Base-by-base conservation (phyloP, 73 alveolate species). In the Paramecium octaurelia region DNA sequence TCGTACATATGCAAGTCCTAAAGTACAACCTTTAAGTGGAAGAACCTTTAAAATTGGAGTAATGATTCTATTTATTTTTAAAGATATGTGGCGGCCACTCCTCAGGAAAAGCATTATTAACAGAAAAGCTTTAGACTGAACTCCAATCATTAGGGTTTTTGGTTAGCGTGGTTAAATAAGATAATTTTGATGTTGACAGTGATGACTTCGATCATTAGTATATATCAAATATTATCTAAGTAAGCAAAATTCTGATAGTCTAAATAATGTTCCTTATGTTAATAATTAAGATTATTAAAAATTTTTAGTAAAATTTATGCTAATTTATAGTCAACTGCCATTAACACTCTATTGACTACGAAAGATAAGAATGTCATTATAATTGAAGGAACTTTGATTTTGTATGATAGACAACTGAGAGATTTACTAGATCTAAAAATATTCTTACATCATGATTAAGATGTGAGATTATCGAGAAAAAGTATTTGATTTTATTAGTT, bases 401-500 rank as follows among this genome's bases (percentile, higher is more conserved):
- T 96, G 76, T 92, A 88, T 54, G 93, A 96, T 86, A 77, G 69
- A 60, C 64, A 93, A 57, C 85, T 97, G 6, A 93, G 95, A 94
- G 97, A 96, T 59, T 38, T 86, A 93, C 91, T 95, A 16, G 97
- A 97, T 92, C 88, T 97, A 58, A 97, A 95, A 83, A 93, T 97
- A 73, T 97, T 94, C 93, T 90, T 96, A 90, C 99, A 96, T 80
- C 94, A 97, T 64, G 99, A 96, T 93, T 96, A 96, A 93, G 99
- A 97, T 94, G 97, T 97, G 50, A 92, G 99, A 92, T 97, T 97
- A 64, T 92, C 98, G 6, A 93, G 99, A 92, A 96, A 98, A 93
- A 46, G 91, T 80, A 80, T 44, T 44, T 20, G 2, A 27, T 31
- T 80, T 46, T n/a, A 6, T 23, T 36, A 36, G 40, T 9, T 75